Evolutionary conservation across 345 rosid species (phyloP), one percentile per base, ranked within the genome.

Genomic region (Chamaenerion angustifolium): DNA sequence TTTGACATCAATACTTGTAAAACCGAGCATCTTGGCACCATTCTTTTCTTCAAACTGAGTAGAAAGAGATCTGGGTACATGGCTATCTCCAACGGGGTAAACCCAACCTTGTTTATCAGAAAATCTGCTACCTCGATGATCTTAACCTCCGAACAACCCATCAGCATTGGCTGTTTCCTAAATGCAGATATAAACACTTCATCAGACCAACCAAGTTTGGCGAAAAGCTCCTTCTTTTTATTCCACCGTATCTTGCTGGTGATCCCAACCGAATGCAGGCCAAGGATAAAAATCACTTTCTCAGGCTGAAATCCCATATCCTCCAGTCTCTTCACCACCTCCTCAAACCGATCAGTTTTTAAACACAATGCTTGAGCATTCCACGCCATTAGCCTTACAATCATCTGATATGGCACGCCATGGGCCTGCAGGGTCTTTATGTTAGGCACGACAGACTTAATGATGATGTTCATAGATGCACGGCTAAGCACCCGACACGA

Each of bases 181-280:
- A 69, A 65, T 10, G 74, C 74, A 11, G 56, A 53, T 3, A n/a
- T 4, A 27, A 69, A 69, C 18, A 53, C 58, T 4, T 23, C 31
- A 14, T 64, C 67, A 9, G 70, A 69, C 74, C 64, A 69, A 15
- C 70, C 69, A 57, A 53, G 55, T 47, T 64, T 61, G 52, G 40
- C 16, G 10, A 64, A 27, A 15, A 44, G 25, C 49, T 65, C 61
- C 58, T 45, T 57, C 49, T 64, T 69, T 13, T 35, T 46, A 15
- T 54, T 55, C 70, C 67, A 64, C 3, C 0, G 25, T 3, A 12
- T 10, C 37, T 45, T 57, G 48, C 56, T 25, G 31, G 48, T 12
- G 4, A 6, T 1, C 7, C 61, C 10, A 31, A 54, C 27, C 2
- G 61, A 21, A 41, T 42, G 47, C 10, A 69, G 1, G 54, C 56